phyloP scores from a whole-genome alignment of 495 filamentous ascomycete species.

The Aspergillus olivimuriae region DNA sequence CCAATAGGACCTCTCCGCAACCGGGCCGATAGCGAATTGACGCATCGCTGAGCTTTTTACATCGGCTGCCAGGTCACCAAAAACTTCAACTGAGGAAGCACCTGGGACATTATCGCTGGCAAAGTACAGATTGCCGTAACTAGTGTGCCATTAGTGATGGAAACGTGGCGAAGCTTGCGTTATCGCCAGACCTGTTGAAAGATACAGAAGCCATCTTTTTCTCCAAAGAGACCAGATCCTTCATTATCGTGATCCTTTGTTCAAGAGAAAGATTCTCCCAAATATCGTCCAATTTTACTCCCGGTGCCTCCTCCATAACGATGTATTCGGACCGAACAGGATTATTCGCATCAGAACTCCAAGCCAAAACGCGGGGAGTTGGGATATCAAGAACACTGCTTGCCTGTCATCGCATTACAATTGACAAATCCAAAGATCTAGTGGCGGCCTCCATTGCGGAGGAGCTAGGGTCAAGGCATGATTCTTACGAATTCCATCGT shows the following conservation, averaged over 20 bases:
- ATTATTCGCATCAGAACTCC: constrained; percentile 25
- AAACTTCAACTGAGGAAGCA: constrained; percentile 3
- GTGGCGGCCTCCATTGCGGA: too few relatives aligned
- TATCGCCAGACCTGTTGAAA: constrained; percentile 15
- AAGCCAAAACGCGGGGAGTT: constrained; percentile 31
- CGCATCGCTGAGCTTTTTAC: constrained; percentile 10
- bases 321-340: constrained; percentile 35
- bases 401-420: constrained; percentile 9
- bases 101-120: constrained; percentile 13
- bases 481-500: constrained; percentile 35
- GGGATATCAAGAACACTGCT: constrained; percentile 20
- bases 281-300: constrained; percentile 15
- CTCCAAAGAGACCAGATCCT: constrained; percentile 21
- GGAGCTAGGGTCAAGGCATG: constrained; percentile 1
- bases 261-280: constrained; percentile 22
- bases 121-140: constrained; percentile 26
- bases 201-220: constrained; percentile 20
- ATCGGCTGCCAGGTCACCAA: constrained; percentile 8
- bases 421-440: constrained; percentile 6
- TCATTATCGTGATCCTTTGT: constrained; percentile 21
- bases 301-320: constrained; percentile 32
- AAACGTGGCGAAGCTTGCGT: too few relatives aligned
- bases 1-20: constrained; percentile 21
- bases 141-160: too few relatives aligned
- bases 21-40: constrained; percentile 27